phyloP scores from a whole-genome alignment of 306 rosid species.

The Morella rubra region DNA sequence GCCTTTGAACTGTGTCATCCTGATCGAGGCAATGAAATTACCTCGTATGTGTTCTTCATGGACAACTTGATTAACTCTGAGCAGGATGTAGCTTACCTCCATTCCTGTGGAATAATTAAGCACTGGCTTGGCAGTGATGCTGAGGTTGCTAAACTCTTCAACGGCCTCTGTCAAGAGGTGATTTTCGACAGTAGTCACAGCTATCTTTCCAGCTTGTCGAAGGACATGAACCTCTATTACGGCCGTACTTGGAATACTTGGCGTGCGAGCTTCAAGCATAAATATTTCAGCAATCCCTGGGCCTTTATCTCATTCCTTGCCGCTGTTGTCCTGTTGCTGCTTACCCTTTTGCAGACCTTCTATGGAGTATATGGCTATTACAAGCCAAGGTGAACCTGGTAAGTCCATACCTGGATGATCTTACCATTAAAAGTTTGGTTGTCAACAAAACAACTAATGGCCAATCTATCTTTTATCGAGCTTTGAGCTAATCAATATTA shows the following conservation, averaged over 20 bases:
- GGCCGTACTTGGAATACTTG: conserved; percentile 81
- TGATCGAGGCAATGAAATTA: conserved; percentile 77
- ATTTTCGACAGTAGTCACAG: conserved; percentile 60
- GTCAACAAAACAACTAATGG: too few species aligned
- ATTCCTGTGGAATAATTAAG: conserved; percentile 80
- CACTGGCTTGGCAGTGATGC: conserved; percentile 93
- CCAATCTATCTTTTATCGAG: too few species aligned
- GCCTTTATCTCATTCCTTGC: conserved; percentile 83
- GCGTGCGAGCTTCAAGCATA: conserved; percentile 75
- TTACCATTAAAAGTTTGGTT: too few species aligned
- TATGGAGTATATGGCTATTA: conserved; percentile 65
- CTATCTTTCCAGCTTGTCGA: conserved; percentile 68
- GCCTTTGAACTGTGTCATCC: conserved; percentile 83
- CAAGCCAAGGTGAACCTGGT: conserved; percentile 36
- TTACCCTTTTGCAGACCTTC: conserved; percentile 76
- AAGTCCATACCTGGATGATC: neutral
- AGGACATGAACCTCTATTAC: conserved; percentile 63
- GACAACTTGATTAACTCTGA: conserved; percentile 88
- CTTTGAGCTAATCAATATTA: too few species aligned
- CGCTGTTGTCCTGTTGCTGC: conserved; percentile 54
- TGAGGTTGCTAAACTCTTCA: conserved; percentile 81
- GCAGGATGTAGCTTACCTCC: conserved; percentile 73
- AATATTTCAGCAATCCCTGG: conserved; percentile 60
- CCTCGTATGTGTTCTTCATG: conserved; percentile 78
- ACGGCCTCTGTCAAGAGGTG: conserved; percentile 67